Conservation (phyloP, 106 monocot species). For the Dendrobium huoshanense region DNA sequence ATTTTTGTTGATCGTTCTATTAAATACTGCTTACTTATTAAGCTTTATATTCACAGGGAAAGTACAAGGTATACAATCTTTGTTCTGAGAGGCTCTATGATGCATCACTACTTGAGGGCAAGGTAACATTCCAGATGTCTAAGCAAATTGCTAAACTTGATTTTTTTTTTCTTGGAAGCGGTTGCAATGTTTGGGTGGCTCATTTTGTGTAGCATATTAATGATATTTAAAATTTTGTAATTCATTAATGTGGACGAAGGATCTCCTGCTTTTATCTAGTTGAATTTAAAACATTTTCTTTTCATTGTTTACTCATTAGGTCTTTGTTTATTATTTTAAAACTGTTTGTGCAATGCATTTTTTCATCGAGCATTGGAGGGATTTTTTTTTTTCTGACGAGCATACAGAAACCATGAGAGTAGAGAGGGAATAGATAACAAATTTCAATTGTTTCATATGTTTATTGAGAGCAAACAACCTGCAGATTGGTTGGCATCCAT, state of each 20-base stretch:
- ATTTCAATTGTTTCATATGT: too few relatives aligned
- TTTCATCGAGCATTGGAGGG: not conserved
- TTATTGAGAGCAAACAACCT: too few relatives aligned
- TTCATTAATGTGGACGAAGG: slow-evolving; percentile 3
- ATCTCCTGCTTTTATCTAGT: not conserved
- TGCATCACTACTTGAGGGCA: slow-evolving; percentile 76
- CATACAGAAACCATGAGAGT: not conserved
- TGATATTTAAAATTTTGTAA: not conserved
- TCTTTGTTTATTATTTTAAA: not conserved
- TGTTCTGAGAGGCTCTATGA: slow-evolving; percentile 87
- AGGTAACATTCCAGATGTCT: slow-evolving; percentile 27
- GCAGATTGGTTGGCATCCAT: too few relatives aligned
- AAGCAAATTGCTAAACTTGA: not conserved
- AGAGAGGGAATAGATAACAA: not conserved
- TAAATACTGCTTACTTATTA: not conserved
- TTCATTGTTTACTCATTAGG: not conserved
- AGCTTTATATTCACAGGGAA: slow-evolving; percentile 36
- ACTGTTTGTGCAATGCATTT: not conserved
- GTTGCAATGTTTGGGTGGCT: not conserved
- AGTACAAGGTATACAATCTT: slow-evolving; percentile 87
- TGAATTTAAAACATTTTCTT: not conserved
- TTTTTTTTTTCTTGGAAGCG: not conserved
- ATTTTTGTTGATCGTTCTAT: not conserved
- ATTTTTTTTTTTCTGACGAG: not conserved
- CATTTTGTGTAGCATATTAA: not conserved